Conservation (phyloP, 441 rosid species). For the Arabidopsis lyrata region DNA sequence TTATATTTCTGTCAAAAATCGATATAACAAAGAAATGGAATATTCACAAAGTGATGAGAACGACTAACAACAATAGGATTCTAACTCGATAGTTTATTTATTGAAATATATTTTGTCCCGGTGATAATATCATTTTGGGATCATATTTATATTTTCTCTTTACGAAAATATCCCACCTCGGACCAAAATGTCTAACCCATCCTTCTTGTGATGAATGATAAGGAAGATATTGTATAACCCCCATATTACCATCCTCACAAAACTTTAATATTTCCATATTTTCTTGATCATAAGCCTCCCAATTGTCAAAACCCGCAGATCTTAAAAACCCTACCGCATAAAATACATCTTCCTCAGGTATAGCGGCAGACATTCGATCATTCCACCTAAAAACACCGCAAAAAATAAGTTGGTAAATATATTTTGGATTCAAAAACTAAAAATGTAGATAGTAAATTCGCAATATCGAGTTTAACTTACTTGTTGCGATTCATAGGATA, state of each 20-base stretch:
- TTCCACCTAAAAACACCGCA: slow-evolving; percentile 67
- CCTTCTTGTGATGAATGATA: slow-evolving; percentile 54
- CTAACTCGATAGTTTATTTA: slow-evolving; percentile 28
- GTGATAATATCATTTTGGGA: slow-evolving; percentile 81
- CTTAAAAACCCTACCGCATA: slow-evolving; percentile 87
- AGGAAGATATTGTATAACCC: slow-evolving; percentile 70
- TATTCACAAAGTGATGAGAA: slow-evolving; percentile 21
- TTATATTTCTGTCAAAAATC: neutral
- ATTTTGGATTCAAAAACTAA: neutral
- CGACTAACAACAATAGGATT: neutral
- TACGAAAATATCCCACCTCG: slow-evolving; percentile 70
- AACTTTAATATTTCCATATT: slow-evolving; percentile 63
- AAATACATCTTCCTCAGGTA: slow-evolving; percentile 86
- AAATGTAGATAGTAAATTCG: neutral
- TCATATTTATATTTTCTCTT: slow-evolving; percentile 70
- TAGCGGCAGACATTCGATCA: slow-evolving; percentile 66
- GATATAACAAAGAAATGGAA: neutral
- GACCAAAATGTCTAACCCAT: slow-evolving; percentile 82
- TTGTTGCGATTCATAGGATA: slow-evolving; percentile 87
- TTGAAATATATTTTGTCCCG: slow-evolving; percentile 84
- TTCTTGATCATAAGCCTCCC: slow-evolving; percentile 63
- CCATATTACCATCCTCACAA: slow-evolving; percentile 61
- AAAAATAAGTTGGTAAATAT: neutral
- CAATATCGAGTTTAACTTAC: slow-evolving; percentile 47
- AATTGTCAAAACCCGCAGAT: slow-evolving; percentile 63